These are phyloP conservation scores for Elsinoe necatrix DNA, from an alignment of 2,329 filamentous ascomycete species.

Conservation along the genomic window DNA sequence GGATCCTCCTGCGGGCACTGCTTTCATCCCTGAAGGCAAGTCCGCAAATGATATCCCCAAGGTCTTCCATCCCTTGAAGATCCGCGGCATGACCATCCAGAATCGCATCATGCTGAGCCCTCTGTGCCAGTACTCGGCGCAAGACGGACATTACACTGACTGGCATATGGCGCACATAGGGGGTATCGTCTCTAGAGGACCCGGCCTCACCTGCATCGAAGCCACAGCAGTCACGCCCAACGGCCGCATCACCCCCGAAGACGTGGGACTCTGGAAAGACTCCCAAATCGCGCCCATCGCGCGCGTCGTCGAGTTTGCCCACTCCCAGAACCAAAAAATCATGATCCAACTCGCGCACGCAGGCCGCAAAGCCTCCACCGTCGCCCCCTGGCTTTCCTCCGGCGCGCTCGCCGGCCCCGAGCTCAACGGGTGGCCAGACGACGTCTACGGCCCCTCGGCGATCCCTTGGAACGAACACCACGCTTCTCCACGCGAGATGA, in stretches of 20 bases:
- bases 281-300: constrained; percentile 65
- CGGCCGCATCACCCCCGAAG: constrained; percentile 75
- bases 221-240: constrained; percentile 67
- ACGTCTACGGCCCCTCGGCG: constrained; percentile 50
- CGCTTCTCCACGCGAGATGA: constrained; percentile 59
- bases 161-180: constrained; percentile 80
- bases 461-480: constrained; percentile 55
- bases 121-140: constrained; percentile 58
- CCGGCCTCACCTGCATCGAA: constrained; percentile 66
- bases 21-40: constrained; percentile 37
- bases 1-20: constrained; percentile 40
- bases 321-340: constrained; percentile 67
- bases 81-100: constrained; percentile 54
- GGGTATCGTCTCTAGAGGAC: constrained; percentile 66
- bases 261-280: constrained; percentile 75
- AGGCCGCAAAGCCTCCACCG: constrained; percentile 54
- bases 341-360: constrained; percentile 78
- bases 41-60: constrained; percentile 45
- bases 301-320: constrained; percentile 67
- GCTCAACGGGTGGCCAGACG: constrained; percentile 47
- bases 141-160: constrained; percentile 65
- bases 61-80: constrained; percentile 50
- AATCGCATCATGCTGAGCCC: constrained; percentile 59
- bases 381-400: constrained; percentile 54
- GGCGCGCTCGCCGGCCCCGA: constrained; percentile 45